Conservation (phyloP, 208 protist genomes). For the Crithidia brevicula region DNA sequence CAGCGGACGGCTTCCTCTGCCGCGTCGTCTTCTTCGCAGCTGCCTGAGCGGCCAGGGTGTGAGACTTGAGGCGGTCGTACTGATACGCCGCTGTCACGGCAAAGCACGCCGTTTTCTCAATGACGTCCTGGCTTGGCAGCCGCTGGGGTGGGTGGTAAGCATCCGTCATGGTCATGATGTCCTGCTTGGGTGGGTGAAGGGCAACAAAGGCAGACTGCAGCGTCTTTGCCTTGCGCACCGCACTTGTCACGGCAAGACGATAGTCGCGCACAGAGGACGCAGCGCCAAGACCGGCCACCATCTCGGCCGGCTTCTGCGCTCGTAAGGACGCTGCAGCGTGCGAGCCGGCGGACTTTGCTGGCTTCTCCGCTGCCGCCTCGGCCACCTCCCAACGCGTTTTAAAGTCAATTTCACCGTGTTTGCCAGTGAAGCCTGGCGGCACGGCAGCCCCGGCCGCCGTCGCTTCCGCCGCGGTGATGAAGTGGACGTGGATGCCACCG, state of each 20-base stretch:
- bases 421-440: constrained; percentile 53
- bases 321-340: too few relatives aligned
- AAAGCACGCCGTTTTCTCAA: constrained; percentile 72
- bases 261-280: constrained; percentile 60
- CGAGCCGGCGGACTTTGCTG: background rate
- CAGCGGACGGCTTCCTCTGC: background rate
- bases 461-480: constrained; percentile 18
- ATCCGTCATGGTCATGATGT: constrained; percentile 28
- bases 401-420: constrained; percentile 40
- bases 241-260: constrained; percentile 66
- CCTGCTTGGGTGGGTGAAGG: constrained; percentile 35
- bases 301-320: constrained; percentile 13
- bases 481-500: constrained; percentile 27
- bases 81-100: constrained; percentile 78
- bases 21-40: constrained; percentile 5
- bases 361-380: background rate
- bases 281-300: constrained; percentile 36
- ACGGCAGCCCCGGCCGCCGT: constrained; percentile 12
- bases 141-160: constrained; percentile 48
- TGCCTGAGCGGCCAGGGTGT: constrained; percentile 3
- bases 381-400: constrained; percentile 3
- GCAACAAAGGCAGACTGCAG: constrained; percentile 21
- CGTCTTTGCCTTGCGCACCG: constrained; percentile 70
- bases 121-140: constrained; percentile 47
- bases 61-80: constrained; percentile 66